phyloP scores from a whole-genome alignment of 129 eudicot species.

The carrot (Daucus carota) region DH1_v3.0 NC_030384.2:41444001-41444500 shows the following conservation, averaged over 20 bases:
- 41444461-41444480: background rate
- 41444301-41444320: conserved; percentile 2
- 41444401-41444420: background rate
- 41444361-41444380: conserved; percentile 21
- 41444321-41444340: conserved; percentile 20
- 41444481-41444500: background rate
- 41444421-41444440: background rate
- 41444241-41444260: conserved; percentile 87
- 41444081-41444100: conserved; percentile 90
- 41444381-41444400: conserved; percentile 9
- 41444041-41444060: conserved; percentile 65
- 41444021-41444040: conserved; percentile 99
- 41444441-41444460: background rate
- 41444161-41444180: conserved; percentile 19
- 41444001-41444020: conserved; percentile 95
- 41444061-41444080: conserved; percentile 64
- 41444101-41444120: conserved; percentile 76
- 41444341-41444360: conserved; percentile 17
- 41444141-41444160: conserved; percentile 22
- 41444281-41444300: conserved; percentile 25
- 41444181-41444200: conserved; percentile 2
- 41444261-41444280: conserved; percentile 36
- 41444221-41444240: conserved; percentile 64
- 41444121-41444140: conserved; percentile 25
- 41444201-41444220: conserved; percentile 40